A percentile compares a stretch with the other conserved stretches of the same genome.
Evolutionary conservation across 495 filamentous ascomycete species (phyloP).

Genomic region (Xylaria grammica): DNA sequence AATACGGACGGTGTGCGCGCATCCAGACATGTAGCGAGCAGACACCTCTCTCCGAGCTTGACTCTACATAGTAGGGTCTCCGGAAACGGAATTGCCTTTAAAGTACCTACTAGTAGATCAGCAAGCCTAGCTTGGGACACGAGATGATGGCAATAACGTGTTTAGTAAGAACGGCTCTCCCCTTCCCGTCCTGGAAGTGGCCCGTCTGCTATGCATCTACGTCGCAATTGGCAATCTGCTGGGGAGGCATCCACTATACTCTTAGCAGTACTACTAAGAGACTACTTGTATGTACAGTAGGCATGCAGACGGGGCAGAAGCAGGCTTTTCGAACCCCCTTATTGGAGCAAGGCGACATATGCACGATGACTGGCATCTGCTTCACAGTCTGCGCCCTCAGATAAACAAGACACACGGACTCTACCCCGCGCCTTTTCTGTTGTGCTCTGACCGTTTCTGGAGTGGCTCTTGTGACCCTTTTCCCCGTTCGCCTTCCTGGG

Average conservation of each 20-base stretch:
- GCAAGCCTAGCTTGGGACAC: neutral
- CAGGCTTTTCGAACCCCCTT: slow-evolving; percentile 3
- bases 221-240: slow-evolving; percentile 7
- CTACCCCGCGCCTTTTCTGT: slow-evolving; percentile 9
- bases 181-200: slow-evolving; percentile 7
- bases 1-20: neutral
- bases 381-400: slow-evolving; percentile 15
- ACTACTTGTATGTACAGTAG: neutral
- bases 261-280: neutral
- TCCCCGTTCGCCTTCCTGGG: neutral
- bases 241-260: neutral
- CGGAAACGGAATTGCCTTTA: slow-evolving; percentile 5
- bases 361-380: slow-evolving; percentile 26
- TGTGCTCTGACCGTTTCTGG: slow-evolving; percentile 19
- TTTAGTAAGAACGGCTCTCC: slow-evolving; percentile 17
- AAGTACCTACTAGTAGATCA: too few species aligned
- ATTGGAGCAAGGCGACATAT: slow-evolving; percentile 20
- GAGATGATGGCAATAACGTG: neutral
- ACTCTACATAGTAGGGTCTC: neutral
- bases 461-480: slow-evolving; percentile 9
- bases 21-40: neutral
- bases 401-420: slow-evolving; percentile 18
- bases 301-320: neutral
- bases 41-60: neutral
- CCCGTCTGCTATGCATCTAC: slow-evolving; percentile 3